phyloP scores from a whole-genome alignment of 306 rosid genomes.

The Adenanthera pavonina region DNA sequence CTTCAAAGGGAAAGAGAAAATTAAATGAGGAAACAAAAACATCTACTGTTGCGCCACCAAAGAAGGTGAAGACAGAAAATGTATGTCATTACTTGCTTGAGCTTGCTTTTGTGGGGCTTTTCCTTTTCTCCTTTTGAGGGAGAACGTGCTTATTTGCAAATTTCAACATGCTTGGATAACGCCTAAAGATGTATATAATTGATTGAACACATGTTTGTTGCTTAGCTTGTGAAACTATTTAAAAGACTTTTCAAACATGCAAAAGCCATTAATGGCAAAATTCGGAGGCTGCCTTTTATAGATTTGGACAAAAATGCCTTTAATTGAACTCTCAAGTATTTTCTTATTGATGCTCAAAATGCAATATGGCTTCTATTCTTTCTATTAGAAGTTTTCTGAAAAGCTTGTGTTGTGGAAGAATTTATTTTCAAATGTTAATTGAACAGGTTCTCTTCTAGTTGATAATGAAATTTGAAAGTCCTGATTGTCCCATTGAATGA shows the following conservation, averaged over 20 bases:
- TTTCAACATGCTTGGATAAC: background rate
- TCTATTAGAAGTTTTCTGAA: background rate
- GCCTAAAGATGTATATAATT: background rate
- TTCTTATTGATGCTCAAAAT: conserved; percentile 10
- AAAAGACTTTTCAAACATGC: background rate
- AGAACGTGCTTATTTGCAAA: background rate
- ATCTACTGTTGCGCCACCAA: conserved; percentile 61
- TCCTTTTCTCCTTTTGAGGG: background rate
- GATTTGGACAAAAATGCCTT: conserved; percentile 10
- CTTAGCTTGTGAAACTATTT: background rate
- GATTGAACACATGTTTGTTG: background rate
- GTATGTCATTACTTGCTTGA: conserved; percentile 53
- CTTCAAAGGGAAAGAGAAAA: conserved; percentile 81
- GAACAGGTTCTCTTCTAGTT: conserved; percentile 19
- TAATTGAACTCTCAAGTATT: conserved; percentile 20
- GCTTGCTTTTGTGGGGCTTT: background rate
- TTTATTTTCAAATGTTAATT: conserved; percentile 17
- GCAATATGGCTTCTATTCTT: conserved; percentile 26
- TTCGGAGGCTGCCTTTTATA: background rate
- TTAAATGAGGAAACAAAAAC: conserved; percentile 72
- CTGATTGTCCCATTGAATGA: conserved; percentile 38
- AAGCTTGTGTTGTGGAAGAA: background rate
- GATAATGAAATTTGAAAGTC: conserved; percentile 22
- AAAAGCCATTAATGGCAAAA: background rate
- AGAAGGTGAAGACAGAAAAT: conserved; percentile 90